Base-by-base conservation (phyloP, 495 filamentous ascomycete species). In the Clavariopsis aquatica region DNA sequence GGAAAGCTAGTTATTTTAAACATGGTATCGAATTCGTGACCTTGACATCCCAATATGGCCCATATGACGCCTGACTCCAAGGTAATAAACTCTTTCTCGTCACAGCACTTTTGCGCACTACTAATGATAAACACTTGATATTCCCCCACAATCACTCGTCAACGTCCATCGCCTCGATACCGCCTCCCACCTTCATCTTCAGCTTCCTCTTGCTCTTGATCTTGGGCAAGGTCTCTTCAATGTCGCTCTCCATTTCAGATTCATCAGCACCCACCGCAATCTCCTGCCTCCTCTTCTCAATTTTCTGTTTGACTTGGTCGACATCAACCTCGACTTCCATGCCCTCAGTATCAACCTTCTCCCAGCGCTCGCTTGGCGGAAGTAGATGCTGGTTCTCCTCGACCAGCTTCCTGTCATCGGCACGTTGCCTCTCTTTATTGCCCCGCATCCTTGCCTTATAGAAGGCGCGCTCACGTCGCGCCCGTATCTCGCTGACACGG, bases 361-460 rank as follows among this genome's bases (percentile, higher is more conserved):
- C 84, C 27, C 66, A 69, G 51, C 76, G 69, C 63, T 75, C 65
- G 38, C 66, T 65, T 53, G 69, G 70, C 59, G 88, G 89, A 64
- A 93, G 77, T 73, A 98, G 81, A 78, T 98, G 95, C 80, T 90
- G 88, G 76, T 96, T 92, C 82, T 90, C 84, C 67, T 86, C 89
- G 59, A 98, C 93, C 63, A 98, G 81, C 82, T 90, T 93, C 75
- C 90, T 80, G 78, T 96, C 87, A 56, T 81, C 81, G 72, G 86
- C 89, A 64, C 87, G 79, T 79, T 93, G 86, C 73, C 84, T 83
- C 77, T 88, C 89, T 76, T 89, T 85, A 75, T 94, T 95, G 71
- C 94, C 93, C 47, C 85, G 86, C 89, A 97, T 89, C 62, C 95
- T 86, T 65, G 88, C 86, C 84, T 90, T 93, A 80, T 95, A 96